phyloP scores from a whole-genome alignment of 176 grass and related monocot genomes.

The Metroxylon sagu region DNA sequence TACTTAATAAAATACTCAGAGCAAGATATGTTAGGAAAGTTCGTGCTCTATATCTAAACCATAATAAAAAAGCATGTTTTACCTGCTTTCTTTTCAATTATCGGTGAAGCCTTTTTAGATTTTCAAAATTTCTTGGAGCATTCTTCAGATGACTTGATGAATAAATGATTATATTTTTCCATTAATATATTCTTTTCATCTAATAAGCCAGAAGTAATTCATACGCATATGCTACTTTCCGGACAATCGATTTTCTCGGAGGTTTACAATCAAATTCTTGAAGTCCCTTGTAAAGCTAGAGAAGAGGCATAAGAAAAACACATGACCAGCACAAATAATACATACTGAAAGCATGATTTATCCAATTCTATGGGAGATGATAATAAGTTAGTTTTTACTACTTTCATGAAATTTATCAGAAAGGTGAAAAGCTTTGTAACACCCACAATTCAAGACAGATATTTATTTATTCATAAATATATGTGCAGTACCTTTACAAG shows the following conservation, averaged over 20 bases:
- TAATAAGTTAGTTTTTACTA: too few species aligned
- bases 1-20: too few species aligned
- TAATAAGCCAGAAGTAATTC: constrained; percentile 53
- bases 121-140: constrained; percentile 24
- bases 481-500: constrained; percentile 46
- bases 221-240: constrained; percentile 78
- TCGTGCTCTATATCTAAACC: too few species aligned
- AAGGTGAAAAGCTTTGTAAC: background rate
- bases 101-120: constrained; percentile 21
- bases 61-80: too few species aligned
- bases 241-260: constrained; percentile 51
- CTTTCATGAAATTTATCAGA: too few species aligned
- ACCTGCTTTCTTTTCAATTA: constrained; percentile 13
- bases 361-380: too few species aligned
- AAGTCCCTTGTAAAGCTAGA: constrained; percentile 55
- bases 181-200: constrained; percentile 64
- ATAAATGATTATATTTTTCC: constrained; percentile 54
- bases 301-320: constrained; percentile 6
- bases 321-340: too few species aligned
- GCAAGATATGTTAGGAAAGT: too few species aligned
- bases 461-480: background rate
- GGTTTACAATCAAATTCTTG: constrained; percentile 61
- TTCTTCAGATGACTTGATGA: constrained; percentile 29
- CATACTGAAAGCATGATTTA: too few species aligned
- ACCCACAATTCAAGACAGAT: background rate